Evolutionary conservation across 441 rosid genomes (phyloP).

Genomic region (Bruguiera hainesii): DNA sequence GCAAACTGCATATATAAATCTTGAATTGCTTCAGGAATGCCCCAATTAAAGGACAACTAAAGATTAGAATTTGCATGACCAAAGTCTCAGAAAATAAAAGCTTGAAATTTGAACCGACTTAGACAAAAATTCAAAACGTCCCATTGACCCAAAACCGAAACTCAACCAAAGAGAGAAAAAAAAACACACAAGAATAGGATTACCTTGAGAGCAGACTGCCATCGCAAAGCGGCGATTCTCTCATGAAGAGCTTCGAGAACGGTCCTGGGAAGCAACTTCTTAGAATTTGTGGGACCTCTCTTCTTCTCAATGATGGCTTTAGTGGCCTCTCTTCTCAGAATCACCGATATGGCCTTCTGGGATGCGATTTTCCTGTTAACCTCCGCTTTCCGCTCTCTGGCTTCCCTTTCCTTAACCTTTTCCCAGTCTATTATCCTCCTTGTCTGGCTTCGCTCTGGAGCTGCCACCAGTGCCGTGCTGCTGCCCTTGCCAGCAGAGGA

Average conservation of each 20-base stretch:
- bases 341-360: conserved; percentile 67
- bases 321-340: conserved; percentile 77
- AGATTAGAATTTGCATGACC: too few relatives aligned
- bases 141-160: not conserved
- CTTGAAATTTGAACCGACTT: too few relatives aligned
- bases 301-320: conserved; percentile 75
- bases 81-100: too few relatives aligned
- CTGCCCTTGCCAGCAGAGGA: not conserved
- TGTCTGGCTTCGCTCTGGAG: conserved; percentile 25
- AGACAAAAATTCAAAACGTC: too few relatives aligned
- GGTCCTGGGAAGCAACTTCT: conserved; percentile 70
- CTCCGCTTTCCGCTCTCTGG: conserved; percentile 48
- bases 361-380: conserved; percentile 67
- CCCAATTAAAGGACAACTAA: too few relatives aligned
- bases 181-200: not conserved
- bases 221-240: conserved; percentile 72
- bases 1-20: too few relatives aligned
- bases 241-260: conserved; percentile 90
- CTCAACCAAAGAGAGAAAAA: not conserved
- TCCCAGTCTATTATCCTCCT: conserved; percentile 31
- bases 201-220: conserved; percentile 93
- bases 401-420: conserved; percentile 43
- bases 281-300: conserved; percentile 59
- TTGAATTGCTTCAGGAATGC: too few relatives aligned
- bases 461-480: conserved; percentile 3